phyloP scores from a whole-genome alignment of 495 filamentous ascomycete species.

The Penicillium ochrochloron region DNA sequence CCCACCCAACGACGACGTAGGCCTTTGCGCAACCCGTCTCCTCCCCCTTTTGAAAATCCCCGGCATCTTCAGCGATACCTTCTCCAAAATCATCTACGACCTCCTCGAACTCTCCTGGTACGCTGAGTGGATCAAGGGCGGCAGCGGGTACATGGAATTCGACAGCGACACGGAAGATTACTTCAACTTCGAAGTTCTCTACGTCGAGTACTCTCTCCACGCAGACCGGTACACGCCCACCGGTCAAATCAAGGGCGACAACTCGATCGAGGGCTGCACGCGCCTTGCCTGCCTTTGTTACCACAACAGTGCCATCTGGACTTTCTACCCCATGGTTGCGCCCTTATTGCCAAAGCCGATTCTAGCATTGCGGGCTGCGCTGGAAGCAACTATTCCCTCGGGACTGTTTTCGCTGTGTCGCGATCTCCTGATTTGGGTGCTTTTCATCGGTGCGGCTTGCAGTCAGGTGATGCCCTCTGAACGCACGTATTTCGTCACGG shows the following conservation, averaged over 20 bases:
- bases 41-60: constrained; percentile 44
- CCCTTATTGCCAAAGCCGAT: constrained; percentile 48
- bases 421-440: constrained; percentile 48
- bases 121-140: constrained; percentile 48
- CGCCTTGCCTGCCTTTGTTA: constrained; percentile 50
- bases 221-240: constrained; percentile 61
- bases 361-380: constrained; percentile 41
- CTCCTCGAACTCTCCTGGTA: constrained; percentile 48
- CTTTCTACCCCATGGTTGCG: constrained; percentile 48
- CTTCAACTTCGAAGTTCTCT: constrained; percentile 52
- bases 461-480: constrained; percentile 36
- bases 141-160: constrained; percentile 38
- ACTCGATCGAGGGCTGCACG: constrained; percentile 49
- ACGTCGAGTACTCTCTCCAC: constrained; percentile 49
- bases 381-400: constrained; percentile 42
- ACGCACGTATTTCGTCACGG: constrained; percentile 43
- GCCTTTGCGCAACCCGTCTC: constrained; percentile 42
- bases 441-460: constrained; percentile 47
- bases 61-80: constrained; percentile 43
- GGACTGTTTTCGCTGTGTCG: constrained; percentile 44
- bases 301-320: constrained; percentile 54
- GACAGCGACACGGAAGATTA: constrained; percentile 49
- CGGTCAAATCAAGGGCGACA: constrained; percentile 61
- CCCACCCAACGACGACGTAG: constrained; percentile 43
- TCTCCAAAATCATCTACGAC: constrained; percentile 44